Percentiles rank a stretch among this genome's conserved stretches.
Conservation (phyloP, 495 filamentous ascomycete genomes). For the Talaromyces ruber region DNA sequence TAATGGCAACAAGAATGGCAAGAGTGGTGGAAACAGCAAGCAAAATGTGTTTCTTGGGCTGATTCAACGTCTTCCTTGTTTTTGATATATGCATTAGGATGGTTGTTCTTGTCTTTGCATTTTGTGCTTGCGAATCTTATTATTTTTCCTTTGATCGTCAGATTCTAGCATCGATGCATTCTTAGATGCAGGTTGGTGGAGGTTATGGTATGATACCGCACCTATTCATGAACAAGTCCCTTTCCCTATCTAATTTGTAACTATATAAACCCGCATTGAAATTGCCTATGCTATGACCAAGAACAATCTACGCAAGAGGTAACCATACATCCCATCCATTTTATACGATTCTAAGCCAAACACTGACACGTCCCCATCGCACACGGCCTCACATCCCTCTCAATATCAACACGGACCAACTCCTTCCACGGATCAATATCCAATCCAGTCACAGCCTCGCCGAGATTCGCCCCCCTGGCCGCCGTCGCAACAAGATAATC, state of each 20-base stretch:
- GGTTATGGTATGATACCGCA: background rate
- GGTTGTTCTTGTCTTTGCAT: background rate
- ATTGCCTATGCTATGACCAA: background rate
- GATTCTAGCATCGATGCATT: background rate
- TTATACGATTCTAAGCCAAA: background rate
- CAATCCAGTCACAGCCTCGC: slow-evolving; percentile 3
- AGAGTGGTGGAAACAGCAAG: background rate
- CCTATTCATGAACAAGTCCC: background rate
- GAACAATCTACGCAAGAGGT: background rate
- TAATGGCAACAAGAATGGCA: background rate
- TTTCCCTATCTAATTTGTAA: background rate
- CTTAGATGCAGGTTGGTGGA: background rate
- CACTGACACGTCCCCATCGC: slow-evolving; percentile 12
- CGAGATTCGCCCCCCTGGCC: slow-evolving; percentile 24
- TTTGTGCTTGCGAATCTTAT: background rate
- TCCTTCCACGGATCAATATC: slow-evolving; percentile 13
- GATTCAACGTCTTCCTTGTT: background rate
- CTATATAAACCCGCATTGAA: background rate
- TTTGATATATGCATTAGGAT: background rate
- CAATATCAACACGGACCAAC: slow-evolving; percentile 21
- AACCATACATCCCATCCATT: background rate
- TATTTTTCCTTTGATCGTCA: background rate
- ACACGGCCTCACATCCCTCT: slow-evolving; percentile 21
- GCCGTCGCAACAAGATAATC: slow-evolving; percentile 57
- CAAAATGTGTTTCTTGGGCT: background rate